These are phyloP conservation scores for Beta macrorhiza DNA, from an alignment of 179 eudicot genomes.

Conservation along the genomic window DNA sequence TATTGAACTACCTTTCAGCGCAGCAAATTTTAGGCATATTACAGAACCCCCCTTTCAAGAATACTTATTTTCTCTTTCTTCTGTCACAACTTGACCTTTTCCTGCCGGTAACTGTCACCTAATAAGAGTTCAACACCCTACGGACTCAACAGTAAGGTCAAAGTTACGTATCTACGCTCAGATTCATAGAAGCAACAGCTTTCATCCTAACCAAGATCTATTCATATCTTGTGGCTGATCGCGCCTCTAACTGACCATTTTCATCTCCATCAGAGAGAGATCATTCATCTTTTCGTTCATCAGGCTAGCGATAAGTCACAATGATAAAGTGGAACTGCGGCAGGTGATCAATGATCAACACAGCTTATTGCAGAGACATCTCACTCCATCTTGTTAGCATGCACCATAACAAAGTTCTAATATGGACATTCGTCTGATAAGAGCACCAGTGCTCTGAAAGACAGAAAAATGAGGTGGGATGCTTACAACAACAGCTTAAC, in stretches of 20 bases:
- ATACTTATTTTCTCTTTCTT: not conserved
- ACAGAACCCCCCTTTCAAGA: not conserved
- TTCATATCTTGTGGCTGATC: not conserved
- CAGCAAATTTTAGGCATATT: not conserved
- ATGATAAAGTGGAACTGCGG: not conserved
- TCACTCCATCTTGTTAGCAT: not conserved
- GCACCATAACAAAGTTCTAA: no score
- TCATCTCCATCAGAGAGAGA: not conserved
- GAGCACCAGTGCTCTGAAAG: no score
- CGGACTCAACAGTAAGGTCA: not conserved
- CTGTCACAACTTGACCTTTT: not conserved
- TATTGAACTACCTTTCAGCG: not conserved
- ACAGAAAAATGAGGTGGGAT: no score
- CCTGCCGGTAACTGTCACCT: not conserved
- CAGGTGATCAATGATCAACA: not conserved
- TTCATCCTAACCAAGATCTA: not conserved
- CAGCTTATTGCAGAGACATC: not conserved
- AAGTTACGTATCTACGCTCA: not conserved
- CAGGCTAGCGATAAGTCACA: not conserved
- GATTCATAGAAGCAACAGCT: not conserved
- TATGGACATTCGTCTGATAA: no score
- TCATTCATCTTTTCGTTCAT: not conserved
- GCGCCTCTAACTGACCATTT: not conserved
- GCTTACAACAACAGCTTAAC: no score
- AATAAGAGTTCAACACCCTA: not conserved